phyloP scores from a whole-genome alignment of 106 monocot genomes.

The Hemerocallis citrina region DNA sequence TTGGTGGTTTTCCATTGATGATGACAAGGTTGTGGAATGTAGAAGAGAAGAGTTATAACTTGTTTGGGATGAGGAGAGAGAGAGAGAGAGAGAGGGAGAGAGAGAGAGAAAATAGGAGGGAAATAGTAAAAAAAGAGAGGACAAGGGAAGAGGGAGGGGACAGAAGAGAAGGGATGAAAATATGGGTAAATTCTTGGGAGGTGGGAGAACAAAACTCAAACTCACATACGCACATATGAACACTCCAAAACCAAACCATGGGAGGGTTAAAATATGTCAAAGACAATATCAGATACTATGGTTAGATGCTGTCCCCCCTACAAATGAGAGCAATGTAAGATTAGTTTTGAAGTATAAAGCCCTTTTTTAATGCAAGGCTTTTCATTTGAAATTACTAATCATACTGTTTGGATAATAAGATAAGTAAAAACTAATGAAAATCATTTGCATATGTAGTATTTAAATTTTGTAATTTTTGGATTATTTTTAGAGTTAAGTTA shows the following conservation, averaged over 20 bases:
- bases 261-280: not conserved
- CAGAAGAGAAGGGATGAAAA: conserved; percentile 3
- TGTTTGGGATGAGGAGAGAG: not conserved
- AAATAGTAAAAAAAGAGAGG: not conserved
- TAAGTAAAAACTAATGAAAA: no score
- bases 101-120: not conserved
- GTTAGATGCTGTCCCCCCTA: conserved; percentile 16
- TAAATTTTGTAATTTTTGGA: no score
- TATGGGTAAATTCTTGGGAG: not conserved
- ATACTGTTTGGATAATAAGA: no score
- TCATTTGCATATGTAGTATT: no score
- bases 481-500: no score
- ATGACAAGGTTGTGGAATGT: not conserved
- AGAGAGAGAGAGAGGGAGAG: not conserved
- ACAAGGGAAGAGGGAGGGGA: conserved; percentile 5
- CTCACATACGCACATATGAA: not conserved
- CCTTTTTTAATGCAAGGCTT: no score
- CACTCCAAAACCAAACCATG: not conserved
- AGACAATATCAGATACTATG: conserved; percentile 13
- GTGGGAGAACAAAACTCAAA: not conserved
- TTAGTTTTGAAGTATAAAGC: no score
- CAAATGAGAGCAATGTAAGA: not conserved
- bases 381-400: no score
- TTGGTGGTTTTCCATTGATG: conserved; percentile 44
- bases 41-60: not conserved